Evolutionary conservation across 768 basidiomycete genomes (phyloP).

Genomic region (Leucosporidium creatinivorum): DNA sequence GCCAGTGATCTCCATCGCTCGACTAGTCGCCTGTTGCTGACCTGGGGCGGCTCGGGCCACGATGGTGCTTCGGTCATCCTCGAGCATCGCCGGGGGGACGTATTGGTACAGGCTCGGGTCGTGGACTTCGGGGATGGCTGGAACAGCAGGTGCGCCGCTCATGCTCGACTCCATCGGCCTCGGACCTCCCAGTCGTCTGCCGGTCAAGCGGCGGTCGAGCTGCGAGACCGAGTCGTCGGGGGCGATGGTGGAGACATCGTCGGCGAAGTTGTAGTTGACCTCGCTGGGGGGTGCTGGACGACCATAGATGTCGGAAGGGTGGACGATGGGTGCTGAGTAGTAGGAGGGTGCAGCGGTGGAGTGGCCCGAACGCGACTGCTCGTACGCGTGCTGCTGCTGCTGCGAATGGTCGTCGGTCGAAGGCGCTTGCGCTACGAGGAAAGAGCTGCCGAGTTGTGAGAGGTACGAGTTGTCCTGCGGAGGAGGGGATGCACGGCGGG

Average conservation of each 20-base stretch:
- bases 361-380: too few relatives aligned
- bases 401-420: too few relatives aligned
- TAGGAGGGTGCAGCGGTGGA: too few relatives aligned
- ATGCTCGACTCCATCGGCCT: constrained; percentile 6
- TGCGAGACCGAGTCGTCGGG: constrained; percentile 31
- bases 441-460: too few relatives aligned
- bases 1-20: too few relatives aligned
- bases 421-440: too few relatives aligned
- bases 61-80: constrained; percentile 27
- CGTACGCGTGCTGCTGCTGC: too few relatives aligned
- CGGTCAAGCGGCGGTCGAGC: constrained; percentile 24
- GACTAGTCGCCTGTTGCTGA: neutral
- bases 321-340: neutral
- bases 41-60: neutral
- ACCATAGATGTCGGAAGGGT: constrained; percentile 19
- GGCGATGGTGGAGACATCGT: constrained; percentile 23
- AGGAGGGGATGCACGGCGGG: too few relatives aligned
- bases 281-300: constrained; percentile 16
- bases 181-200: constrained; percentile 12
- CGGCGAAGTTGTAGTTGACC: constrained; percentile 22
- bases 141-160: neutral
- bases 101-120: constrained; percentile 5
- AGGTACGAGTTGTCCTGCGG: too few relatives aligned
- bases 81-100: constrained; percentile 23
- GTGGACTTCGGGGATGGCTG: neutral